Evolutionary conservation across 2,329 filamentous ascomycete genomes (phyloP).

Genomic region (Talaromyces verruculosus): DNA sequence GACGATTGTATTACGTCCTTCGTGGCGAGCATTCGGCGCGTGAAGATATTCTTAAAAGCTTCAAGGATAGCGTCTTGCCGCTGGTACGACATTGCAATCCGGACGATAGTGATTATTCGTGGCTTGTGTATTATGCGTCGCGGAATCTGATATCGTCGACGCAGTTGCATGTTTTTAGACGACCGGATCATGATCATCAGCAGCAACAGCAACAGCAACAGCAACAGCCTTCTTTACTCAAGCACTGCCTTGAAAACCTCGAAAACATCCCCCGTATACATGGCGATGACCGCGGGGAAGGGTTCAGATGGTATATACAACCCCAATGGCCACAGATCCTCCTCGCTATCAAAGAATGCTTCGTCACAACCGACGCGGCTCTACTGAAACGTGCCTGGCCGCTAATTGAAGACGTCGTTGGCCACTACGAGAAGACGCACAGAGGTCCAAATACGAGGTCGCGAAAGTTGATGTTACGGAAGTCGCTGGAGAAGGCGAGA

Average conservation of each 20-base stretch:
- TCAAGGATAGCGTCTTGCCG: conserved; percentile 24
- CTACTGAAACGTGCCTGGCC: conserved; percentile 30
- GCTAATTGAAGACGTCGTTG: conserved; percentile 27
- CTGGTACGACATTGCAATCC: conserved; percentile 34
- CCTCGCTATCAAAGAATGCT: conserved; percentile 32
- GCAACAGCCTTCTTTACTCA: conserved; percentile 20
- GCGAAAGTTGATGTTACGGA: not conserved
- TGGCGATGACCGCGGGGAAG: conserved; percentile 32
- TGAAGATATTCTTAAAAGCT: not conserved
- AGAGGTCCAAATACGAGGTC: not conserved
- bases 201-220: not conserved
- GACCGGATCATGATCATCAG: not conserved
- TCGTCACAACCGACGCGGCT: conserved; percentile 26
- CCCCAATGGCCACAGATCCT: conserved; percentile 32
- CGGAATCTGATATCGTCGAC: conserved; percentile 27
- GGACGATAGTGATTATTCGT: conserved; percentile 30
- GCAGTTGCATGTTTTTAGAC: conserved; percentile 23
- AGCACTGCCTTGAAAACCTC: conserved; percentile 24
- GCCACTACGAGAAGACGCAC: conserved; percentile 4
- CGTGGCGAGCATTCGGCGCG: conserved; percentile 7
- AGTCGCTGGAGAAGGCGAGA: conserved; percentile 4
- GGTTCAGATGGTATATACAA: conserved; percentile 32
- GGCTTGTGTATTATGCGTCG: conserved; percentile 32
- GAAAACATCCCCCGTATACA: conserved; percentile 31
- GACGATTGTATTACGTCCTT: conserved; percentile 24